phyloP scores from a whole-genome alignment of 2,329 filamentous ascomycete species.

The Penicillium sp. region DNA sequence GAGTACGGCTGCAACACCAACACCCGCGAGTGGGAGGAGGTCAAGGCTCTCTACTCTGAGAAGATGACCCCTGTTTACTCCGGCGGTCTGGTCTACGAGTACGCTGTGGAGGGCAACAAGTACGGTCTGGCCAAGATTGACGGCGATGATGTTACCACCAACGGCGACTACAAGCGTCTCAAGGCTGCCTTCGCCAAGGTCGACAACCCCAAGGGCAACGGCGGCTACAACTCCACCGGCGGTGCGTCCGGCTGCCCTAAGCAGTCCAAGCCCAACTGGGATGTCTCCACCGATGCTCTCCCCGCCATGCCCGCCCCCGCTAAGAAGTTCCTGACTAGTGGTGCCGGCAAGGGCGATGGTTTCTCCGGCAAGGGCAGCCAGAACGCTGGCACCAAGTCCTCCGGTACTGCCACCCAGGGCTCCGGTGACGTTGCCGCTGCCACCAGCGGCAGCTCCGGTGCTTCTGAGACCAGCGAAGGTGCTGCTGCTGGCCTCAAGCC shows the following conservation, averaged over 20 bases:
- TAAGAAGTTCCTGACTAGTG: constrained; percentile 54
- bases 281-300: constrained; percentile 52
- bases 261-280: constrained; percentile 53
- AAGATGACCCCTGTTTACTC: constrained; percentile 91
- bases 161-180: constrained; percentile 60
- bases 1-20: constrained; percentile 89
- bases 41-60: constrained; percentile 70
- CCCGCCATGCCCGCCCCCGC: constrained; percentile 57
- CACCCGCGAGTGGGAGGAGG: constrained; percentile 75
- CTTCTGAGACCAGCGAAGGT: constrained; percentile 34
- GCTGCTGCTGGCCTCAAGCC: constrained; percentile 44
- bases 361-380: constrained; percentile 56
- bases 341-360: constrained; percentile 56
- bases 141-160: constrained; percentile 54
- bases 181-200: constrained; percentile 51
- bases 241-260: constrained; percentile 53
- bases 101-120: constrained; percentile 75
- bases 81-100: constrained; percentile 94
- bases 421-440: constrained; percentile 41
- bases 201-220: constrained; percentile 53
- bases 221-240: constrained; percentile 56
- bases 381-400: constrained; percentile 50
- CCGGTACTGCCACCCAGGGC: constrained; percentile 49
- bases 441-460: constrained; percentile 12
- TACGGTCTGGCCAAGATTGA: constrained; percentile 74